A percentile compares a stretch with the other conserved stretches of the same genome.
Conservation (phyloP, 805 yeast species). For the Myxozyma kluyveri region DNA sequence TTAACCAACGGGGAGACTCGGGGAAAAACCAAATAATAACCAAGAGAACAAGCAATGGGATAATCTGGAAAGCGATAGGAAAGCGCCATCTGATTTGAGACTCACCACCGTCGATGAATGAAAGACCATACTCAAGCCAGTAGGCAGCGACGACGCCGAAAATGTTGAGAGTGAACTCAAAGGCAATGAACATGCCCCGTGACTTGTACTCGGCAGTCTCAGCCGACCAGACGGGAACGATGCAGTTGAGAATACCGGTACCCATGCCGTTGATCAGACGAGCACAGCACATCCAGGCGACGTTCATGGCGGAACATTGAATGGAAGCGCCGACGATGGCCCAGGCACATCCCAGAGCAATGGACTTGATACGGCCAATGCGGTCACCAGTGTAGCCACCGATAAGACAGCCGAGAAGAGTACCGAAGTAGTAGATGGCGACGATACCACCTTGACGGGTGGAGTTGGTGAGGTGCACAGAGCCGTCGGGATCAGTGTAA, state of each 20-base stretch:
- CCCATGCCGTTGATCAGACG: constrained; percentile 48
- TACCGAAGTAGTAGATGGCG: constrained; percentile 39
- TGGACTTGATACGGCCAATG: constrained; percentile 58
- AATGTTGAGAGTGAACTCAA: constrained; percentile 57
- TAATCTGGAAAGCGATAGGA: constrained; percentile 65
- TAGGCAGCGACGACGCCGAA: constrained; percentile 69
- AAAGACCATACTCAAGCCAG: constrained; percentile 59
- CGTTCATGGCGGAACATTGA: constrained; percentile 41
- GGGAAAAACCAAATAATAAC: constrained; percentile 56
- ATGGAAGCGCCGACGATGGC: constrained; percentile 61
- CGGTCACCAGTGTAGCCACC: constrained; percentile 48
- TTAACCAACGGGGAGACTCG: constrained; percentile 78
- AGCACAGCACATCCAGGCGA: constrained; percentile 66
- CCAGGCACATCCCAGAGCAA: constrained; percentile 53
- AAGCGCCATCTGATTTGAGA: constrained; percentile 57
- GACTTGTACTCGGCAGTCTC: constrained; percentile 59
- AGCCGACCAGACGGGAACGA: constrained; percentile 73
- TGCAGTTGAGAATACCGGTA: constrained; percentile 34
- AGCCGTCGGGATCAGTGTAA: constrained; percentile 11
- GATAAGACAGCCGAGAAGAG: constrained; percentile 27
- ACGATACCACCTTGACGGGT: constrained; percentile 39
- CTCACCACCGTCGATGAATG: constrained; percentile 42
- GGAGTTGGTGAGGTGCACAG: constrained; percentile 30
- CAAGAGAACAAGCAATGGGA: constrained; percentile 63
- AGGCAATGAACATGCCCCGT: constrained; percentile 47